A percentile compares a stretch with the other conserved stretches of the same genome.
Conservation (phyloP, 805 yeast species). For the Peterozyma toletana region DNA sequence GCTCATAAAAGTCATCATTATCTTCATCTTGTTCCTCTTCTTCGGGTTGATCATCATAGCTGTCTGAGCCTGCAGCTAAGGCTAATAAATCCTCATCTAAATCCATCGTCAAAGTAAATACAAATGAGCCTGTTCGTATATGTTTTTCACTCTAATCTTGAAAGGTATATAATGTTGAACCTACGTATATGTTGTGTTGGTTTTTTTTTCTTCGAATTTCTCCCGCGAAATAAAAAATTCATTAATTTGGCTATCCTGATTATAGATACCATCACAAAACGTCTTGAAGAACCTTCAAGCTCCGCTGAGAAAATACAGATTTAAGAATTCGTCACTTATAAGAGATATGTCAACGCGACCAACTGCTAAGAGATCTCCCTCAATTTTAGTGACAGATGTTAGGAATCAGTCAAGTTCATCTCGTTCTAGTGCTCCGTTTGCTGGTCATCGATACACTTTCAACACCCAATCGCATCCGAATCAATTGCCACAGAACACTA, state of each 20-base stretch:
- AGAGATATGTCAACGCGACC: slow-evolving; percentile 27
- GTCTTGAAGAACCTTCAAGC: too few relatives aligned
- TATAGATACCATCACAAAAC: too few relatives aligned
- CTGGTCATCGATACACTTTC: slow-evolving; percentile 45
- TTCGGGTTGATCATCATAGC: slow-evolving; percentile 25
- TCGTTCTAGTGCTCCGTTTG: slow-evolving; percentile 65
- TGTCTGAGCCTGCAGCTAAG: slow-evolving; percentile 61
- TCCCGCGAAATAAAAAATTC: too few relatives aligned
- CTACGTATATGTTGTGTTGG: neutral
- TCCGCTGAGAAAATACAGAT: too few relatives aligned
- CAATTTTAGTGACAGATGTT: slow-evolving; percentile 87
- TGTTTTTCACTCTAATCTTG: too few relatives aligned
- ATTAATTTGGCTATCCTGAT: too few relatives aligned
- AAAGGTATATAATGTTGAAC: neutral
- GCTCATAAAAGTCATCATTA: slow-evolving; percentile 22
- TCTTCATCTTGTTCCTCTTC: slow-evolving; percentile 23
- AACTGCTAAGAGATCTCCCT: slow-evolving; percentile 84
- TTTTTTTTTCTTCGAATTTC: neutral
- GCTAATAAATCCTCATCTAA: slow-evolving; percentile 95
- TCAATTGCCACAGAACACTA: slow-evolving; percentile 15
- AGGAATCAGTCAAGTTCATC: slow-evolving; percentile 44
- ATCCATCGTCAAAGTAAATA: slow-evolving; percentile 41
- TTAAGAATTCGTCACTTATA: too few relatives aligned
- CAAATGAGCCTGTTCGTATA: too few relatives aligned
- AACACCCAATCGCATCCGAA: slow-evolving; percentile 3